Base-by-base conservation (phyloP, 768 basidiomycete species). In the Pisolithus albus region DNA sequence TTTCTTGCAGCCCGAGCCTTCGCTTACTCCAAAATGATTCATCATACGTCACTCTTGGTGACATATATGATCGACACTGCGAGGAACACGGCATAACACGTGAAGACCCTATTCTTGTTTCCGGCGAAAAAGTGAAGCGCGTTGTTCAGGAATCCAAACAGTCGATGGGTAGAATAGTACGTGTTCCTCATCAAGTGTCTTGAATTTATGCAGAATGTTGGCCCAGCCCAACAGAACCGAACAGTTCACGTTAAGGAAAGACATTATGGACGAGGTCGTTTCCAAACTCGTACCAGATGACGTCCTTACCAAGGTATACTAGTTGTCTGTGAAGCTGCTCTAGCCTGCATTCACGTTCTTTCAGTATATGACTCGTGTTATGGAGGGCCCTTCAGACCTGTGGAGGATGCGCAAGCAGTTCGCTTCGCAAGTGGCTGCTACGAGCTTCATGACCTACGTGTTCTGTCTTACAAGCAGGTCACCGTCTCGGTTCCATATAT, bases 361-460 rank as follows among this genome's bases (percentile, higher is more conserved):
- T 2, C 50, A 99, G 96, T 98, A 93, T 66, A 90, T 99, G 88
- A 75, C 83, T 38, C 81, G 80, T 32, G 86, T 87, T 21, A 95
- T 97, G 90, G 72, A 77, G 43, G 79, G 78, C 2, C 83, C 94
- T 5, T 80, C 81, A 51, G 90, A 93, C 59, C 76, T 98, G 3
- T 99, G 95, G 95, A 79, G 89, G 53, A 92, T 98, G 83, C 83
- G 96, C 53, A 98, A 96, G 71, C 94, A 97, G 69, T 96, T 98
- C 68, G 86, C 94, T 8, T 67, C 87, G 38, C 94, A 98, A 63
- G 74, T 92, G 36, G 92, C 96, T 6, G 79, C 88, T 1, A 82
- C 81, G 40, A 86, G 89, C 60, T 98, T 97, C 76, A 85, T 95
- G 81, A 93, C 92, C 15, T 95, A 87, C 63, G 74, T 88, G 26